Percentiles rank a stretch among this genome's conserved stretches.
Conservation (phyloP, 1,284 basidiomycete species). For the Crocinoboletus sp. region DNA sequence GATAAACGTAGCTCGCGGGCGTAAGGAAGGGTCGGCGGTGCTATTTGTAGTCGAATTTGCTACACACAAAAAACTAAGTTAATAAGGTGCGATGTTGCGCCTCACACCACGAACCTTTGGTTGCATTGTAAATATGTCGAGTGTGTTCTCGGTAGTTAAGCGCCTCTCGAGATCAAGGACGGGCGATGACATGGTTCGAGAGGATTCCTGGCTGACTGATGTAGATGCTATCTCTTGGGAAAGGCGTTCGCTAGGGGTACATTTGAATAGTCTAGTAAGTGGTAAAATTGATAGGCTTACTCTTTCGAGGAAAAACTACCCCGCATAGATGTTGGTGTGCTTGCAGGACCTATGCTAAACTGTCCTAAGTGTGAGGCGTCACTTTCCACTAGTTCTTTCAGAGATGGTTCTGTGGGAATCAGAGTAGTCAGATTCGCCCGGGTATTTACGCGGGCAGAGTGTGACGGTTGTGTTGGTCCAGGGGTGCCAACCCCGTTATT, state of each 20-base stretch:
- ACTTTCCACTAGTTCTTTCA: conserved; percentile 5
- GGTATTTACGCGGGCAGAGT: conserved; percentile 37
- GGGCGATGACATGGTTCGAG: conserved; percentile 49
- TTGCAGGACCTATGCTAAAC: conserved; percentile 35
- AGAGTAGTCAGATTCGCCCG: conserved; percentile 42
- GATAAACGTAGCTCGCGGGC: conserved; percentile 77
- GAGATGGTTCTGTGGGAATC: conserved; percentile 32
- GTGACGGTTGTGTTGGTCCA: conserved; percentile 20
- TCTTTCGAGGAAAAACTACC: conserved; percentile 51
- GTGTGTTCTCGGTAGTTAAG: conserved; percentile 72
- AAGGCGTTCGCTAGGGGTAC: conserved; percentile 43
- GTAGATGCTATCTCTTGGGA: conserved; percentile 59
- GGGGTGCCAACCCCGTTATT: conserved; percentile 38
- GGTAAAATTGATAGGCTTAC: conserved; percentile 37
- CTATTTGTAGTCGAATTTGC: conserved; percentile 91
- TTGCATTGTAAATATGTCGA: conserved; percentile 97
- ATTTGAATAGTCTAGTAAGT: conserved; percentile 5
- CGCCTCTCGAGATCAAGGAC: conserved; percentile 78
- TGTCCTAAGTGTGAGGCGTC: conserved; percentile 20
- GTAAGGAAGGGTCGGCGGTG: conserved; percentile 77
- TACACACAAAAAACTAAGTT: conserved; percentile 32
- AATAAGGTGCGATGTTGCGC: conserved; percentile 9
- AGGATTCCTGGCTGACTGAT: conserved; percentile 48
- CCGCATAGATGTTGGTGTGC: conserved; percentile 45
- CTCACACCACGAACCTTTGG: conserved; percentile 73